These are phyloP conservation scores for Yamadazyma takamatsuzukensis DNA, from an alignment of 805 yeast species.

Conservation along the genomic window DNA sequence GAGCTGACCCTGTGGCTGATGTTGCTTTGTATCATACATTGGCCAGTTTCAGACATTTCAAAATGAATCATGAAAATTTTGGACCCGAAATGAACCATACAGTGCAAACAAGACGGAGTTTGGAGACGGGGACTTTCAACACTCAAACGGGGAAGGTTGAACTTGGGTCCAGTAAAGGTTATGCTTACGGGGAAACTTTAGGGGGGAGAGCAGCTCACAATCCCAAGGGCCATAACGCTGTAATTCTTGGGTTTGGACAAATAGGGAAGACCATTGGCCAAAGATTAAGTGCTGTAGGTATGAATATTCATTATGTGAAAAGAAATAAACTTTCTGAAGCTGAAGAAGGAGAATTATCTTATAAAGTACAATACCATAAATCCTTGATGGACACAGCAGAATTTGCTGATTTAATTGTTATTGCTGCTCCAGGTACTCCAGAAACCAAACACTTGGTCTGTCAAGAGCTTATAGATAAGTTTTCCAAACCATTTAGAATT, in stretches of 20 bases:
- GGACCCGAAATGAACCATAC: conserved; percentile 49
- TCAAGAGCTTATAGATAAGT: conserved; percentile 38
- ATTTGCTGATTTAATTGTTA: conserved; percentile 55
- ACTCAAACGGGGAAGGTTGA: conserved; percentile 21
- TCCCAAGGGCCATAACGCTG: conserved; percentile 56
- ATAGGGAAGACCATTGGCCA: conserved; percentile 66
- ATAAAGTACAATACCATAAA: conserved; percentile 39
- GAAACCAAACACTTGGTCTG: conserved; percentile 57
- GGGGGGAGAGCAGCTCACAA: conserved; percentile 44
- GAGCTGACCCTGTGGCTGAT: conserved; percentile 72
- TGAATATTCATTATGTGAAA: conserved; percentile 62
- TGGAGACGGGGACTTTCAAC: conserved; percentile 35
- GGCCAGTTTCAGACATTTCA: conserved; percentile 49
- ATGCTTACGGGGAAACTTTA: conserved; percentile 42
- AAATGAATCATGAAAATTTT: conserved; percentile 20
- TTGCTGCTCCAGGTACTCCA: conserved; percentile 64
- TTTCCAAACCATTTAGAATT: conserved; percentile 55
- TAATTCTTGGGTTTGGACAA: conserved; percentile 71
- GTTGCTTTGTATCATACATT: conserved; percentile 57
- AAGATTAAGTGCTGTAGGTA: conserved; percentile 55
- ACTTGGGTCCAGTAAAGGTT: conserved; percentile 13
- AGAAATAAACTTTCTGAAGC: conserved; percentile 39
- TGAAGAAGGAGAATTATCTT: conserved; percentile 39
- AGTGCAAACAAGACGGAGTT: conserved; percentile 38
- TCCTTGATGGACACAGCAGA: conserved; percentile 29